Percentiles rank a stretch among this genome's conserved stretches.
Evolutionary conservation across 2,329 filamentous ascomycete species (phyloP).

Genomic region (Aspergillus fructus): DNA sequence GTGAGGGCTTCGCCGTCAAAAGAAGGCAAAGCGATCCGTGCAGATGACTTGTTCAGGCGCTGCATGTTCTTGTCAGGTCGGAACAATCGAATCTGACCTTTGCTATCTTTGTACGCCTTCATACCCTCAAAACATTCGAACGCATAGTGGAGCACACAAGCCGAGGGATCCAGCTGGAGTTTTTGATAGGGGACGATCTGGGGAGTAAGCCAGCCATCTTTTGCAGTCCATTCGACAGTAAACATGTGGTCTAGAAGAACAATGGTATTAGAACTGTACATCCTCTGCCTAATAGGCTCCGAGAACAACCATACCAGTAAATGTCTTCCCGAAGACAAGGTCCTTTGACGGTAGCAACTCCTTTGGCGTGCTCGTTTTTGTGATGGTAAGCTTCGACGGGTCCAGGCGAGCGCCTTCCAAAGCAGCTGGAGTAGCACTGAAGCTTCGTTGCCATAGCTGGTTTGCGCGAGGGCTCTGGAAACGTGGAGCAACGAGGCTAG

Average conservation of each 20-base stretch:
- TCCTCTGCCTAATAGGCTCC: background rate
- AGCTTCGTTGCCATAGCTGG: slow-evolving; percentile 50
- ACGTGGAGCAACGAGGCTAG: slow-evolving; percentile 24
- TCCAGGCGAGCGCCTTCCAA: slow-evolving; percentile 66
- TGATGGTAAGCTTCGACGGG: slow-evolving; percentile 71
- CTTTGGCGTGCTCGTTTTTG: slow-evolving; percentile 74
- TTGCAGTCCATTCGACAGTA: slow-evolving; percentile 85
- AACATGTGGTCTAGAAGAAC: slow-evolving; percentile 86
- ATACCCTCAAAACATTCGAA: slow-evolving; percentile 99
- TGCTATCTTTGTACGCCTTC: slow-evolving; percentile 94
- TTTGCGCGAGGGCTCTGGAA: slow-evolving; percentile 26
- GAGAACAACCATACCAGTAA: slow-evolving; percentile 67
- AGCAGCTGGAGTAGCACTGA: slow-evolving; percentile 40
- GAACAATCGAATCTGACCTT: slow-evolving; percentile 80
- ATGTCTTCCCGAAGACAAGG: slow-evolving; percentile 84
- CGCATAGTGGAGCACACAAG: slow-evolving; percentile 97
- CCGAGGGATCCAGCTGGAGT: slow-evolving; percentile 91
- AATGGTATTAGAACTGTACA: slow-evolving; percentile 18
- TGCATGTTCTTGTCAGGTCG: slow-evolving; percentile 95
- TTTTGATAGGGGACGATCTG: slow-evolving; percentile 93
- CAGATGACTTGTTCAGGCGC: slow-evolving; percentile 85
- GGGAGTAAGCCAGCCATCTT: slow-evolving; percentile 78
- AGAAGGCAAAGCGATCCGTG: slow-evolving; percentile 88
- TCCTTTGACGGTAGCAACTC: slow-evolving; percentile 71
- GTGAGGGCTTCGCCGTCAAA: slow-evolving; percentile 74